phyloP scores from a whole-genome alignment of 805 yeast genomes.

The Maudiozyma saulgeensis region DNA sequence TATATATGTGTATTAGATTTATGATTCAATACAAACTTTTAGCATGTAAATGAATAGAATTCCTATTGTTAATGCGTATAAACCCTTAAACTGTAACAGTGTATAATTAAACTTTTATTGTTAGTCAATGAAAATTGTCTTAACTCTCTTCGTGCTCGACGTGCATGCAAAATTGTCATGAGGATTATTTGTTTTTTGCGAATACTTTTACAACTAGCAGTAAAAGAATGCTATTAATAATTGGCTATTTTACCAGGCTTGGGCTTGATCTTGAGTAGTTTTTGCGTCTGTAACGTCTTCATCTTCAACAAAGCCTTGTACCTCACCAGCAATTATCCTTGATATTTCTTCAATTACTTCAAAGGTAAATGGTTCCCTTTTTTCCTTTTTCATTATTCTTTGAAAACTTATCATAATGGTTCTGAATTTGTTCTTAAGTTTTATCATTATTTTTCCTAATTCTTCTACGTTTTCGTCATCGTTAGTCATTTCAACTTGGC shows the following conservation, averaged over 20 bases:
- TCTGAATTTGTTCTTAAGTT: constrained; percentile 54
- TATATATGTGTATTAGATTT: not conserved
- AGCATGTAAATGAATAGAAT: no score
- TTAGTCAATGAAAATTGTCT: no score
- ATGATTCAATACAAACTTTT: no score
- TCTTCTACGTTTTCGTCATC: constrained; percentile 46
- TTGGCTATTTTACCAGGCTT: constrained; percentile 16
- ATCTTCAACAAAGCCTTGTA: constrained; percentile 25
- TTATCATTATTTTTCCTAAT: constrained; percentile 42
- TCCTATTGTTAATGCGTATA: no score
- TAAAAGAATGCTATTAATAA: not conserved
- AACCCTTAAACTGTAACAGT: no score
- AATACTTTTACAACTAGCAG: no score
- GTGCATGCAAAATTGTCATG: no score
- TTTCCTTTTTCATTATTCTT: constrained; percentile 7
- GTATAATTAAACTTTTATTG: no score
- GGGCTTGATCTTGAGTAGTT: constrained; percentile 15
- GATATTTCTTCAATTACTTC: constrained; percentile 30
- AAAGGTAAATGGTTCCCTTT: constrained; percentile 20
- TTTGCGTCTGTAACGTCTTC: constrained; percentile 11
- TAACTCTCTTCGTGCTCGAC: no score
- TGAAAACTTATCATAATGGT: constrained; percentile 34
- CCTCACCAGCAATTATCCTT: constrained; percentile 23
- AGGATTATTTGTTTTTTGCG: no score
- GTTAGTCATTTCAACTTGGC: constrained; percentile 34